Base-by-base conservation (phyloP, 2,329 filamentous ascomycete genomes). In the Lizonia empirigonia region DNA sequence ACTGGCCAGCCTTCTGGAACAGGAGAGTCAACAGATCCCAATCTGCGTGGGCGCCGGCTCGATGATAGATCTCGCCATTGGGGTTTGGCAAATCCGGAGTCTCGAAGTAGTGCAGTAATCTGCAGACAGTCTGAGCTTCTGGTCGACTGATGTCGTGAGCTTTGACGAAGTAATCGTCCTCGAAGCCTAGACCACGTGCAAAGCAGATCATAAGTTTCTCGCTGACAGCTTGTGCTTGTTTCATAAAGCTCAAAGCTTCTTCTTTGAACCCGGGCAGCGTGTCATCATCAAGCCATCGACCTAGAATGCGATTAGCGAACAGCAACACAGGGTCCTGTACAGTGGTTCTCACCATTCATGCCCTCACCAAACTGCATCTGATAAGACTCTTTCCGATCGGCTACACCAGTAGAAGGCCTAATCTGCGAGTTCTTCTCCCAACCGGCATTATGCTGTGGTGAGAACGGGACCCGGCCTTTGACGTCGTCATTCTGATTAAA, bases 11-110 rank as follows among this genome's bases (percentile, higher is more conserved):
- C 3, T 80, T 78, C 62, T 87, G 85, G 67, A 87, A 87, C 4
- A 88, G 74, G 30, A 88, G 71, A 0, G 85, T 87, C 18, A 87
- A 57, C 50, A 86, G 79, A 52, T 80, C 83, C 82, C 83, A 87
- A 64, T 87, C 85, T 0, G 82, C 81, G 63, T 87, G 85, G 9
- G 84, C 81, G 15, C 85, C 85, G 0, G 84, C 84, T 20, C 85
- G 78, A 63, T 83, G 80, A 60, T 80, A 84, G 0, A 75, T 75
- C n/a, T 76, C 71, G 6, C 68, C 58, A 15, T 49, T 55, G 2
- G 56, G 44, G 13, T 72, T 58, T 33, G 73, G 60, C 68, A 75
- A 26, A 24, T 68, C 58, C 2, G 75, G 73, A 2, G 69, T 67
- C 34, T 65, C 71, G 22, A 70, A 73, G 64, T 87, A 87, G 63